Evolutionary conservation across 768 basidiomycete genomes (phyloP), one percentile per base, ranked within the genome.

Genomic region (Pulveroboletus ravenelii): DNA sequence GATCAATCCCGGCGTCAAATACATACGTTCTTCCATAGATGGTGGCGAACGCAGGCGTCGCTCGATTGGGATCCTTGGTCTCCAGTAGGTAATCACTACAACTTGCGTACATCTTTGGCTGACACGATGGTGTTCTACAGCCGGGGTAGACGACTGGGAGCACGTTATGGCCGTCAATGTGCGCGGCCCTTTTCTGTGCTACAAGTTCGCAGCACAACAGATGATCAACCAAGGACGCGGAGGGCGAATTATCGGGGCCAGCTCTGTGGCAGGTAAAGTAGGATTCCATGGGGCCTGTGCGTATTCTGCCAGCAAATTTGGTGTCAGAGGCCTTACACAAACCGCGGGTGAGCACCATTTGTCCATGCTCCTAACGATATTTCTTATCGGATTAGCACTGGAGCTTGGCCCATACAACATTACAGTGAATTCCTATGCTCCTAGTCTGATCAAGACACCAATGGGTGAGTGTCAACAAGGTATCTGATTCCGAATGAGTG

Each of bases 161-260:
- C 42, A 17, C 2, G 8, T 45, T 10, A 50, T 56, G 40, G 54
- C 38, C 3, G 13, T 84, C 59, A 84, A 85, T 55, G 68, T 73
- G 53, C 73, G 76, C 44, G 80, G 81, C 40, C 64, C 73, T 6
- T 82, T 78, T 68, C 71, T 79, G 50, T 83, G 80, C 60, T 84
- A 82, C 44, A 79, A 82, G 43, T 73, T 81, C 54, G 83, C 81
- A 3, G 82, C 79, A 13, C 69, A 69, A 52, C 74, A 78, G 57
- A 85, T 85, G 84, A 72, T 81, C 20, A 51, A 62, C 10, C 77
- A 77, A 65, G 72, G 73, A 0, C 64, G 64, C 4, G 74, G 78
- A 8, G 78, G 82, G 1, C 69, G 76, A n/a, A 79, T 85, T 52
- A 73, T 84, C 32, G 76, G 82, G 1, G 58, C 58, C 3, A 58